Evolutionary conservation across 2,329 filamentous ascomycete genomes (phyloP).

Genomic region (Colletotrichum sp.): DNA sequence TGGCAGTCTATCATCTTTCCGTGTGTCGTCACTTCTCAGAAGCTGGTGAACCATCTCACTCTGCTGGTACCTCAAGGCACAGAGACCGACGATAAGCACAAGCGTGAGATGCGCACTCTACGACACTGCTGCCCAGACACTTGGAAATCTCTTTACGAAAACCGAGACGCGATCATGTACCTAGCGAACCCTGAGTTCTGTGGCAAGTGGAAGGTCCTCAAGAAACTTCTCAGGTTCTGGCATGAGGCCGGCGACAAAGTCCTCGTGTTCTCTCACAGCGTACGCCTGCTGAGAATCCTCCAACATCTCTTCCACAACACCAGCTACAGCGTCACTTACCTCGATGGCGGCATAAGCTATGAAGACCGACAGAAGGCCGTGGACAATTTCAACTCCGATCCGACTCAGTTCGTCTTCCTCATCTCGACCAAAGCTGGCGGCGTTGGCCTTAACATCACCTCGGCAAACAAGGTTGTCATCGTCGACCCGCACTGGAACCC

Average conservation of each 20-base stretch:
- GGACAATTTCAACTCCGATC: slow-evolving; percentile 89
- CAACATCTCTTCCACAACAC: slow-evolving; percentile 87
- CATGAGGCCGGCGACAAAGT: slow-evolving; percentile 91
- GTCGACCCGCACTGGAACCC: slow-evolving; percentile 99
- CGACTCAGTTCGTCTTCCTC: slow-evolving; percentile 89
- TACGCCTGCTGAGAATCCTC: slow-evolving; percentile 82
- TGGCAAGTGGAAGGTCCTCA: slow-evolving; percentile 94
- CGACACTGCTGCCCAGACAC: slow-evolving; percentile 74
- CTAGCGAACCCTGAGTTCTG: slow-evolving; percentile 90
- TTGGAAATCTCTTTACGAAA: slow-evolving; percentile 76
- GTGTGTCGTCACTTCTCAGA: slow-evolving; percentile 80
- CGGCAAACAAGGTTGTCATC: slow-evolving; percentile 97
- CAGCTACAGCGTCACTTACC: slow-evolving; percentile 87
- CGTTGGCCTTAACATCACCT: slow-evolving; percentile 94
- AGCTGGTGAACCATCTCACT: slow-evolving; percentile 91
- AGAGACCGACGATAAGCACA: slow-evolving; percentile 74
- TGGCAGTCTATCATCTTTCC: slow-evolving; percentile 88
- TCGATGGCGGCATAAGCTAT: slow-evolving; percentile 84
- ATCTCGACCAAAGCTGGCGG: slow-evolving; percentile 95
- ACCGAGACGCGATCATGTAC: slow-evolving; percentile 79
- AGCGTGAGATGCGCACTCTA: slow-evolving; percentile 77
- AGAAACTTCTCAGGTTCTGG: slow-evolving; percentile 88
- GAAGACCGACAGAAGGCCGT: slow-evolving; percentile 84
- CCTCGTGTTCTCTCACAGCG: slow-evolving; percentile 91
- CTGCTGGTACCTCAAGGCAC: slow-evolving; percentile 71